Evolutionary conservation across 768 basidiomycete species (phyloP), one percentile per base, ranked within the genome.

Genomic region (Russula emetica): DNA sequence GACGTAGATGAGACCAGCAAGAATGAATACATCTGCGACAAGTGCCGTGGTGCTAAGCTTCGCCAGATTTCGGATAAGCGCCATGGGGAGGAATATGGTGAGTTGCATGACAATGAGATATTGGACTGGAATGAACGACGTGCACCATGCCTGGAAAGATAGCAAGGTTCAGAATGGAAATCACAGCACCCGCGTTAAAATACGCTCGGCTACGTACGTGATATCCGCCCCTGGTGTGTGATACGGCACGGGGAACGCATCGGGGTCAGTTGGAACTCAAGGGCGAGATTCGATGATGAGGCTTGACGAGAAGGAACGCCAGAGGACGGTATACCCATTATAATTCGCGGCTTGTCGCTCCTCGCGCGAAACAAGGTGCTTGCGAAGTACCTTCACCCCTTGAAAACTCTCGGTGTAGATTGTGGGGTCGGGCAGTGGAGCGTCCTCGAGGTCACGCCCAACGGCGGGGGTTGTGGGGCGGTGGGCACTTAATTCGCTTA

Each of bases 21-120:
- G 78, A 72, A 99, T 98, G 78, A 98, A 98, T 1, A 78, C 94
- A 72, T 99, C 97, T 2, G 97, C 97, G 32, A 97, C 73, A 56
- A 99, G 84, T 3, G 94, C 96, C 0, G 95, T 90, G 1, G 88
- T 86, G 69, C 92, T 94, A 42, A 99, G 82, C 75, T 95, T 97
- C 32, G 95, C 91, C n/a, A 99, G 81, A 75, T 97, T 92, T 34
- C 97, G 84, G 60, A 98, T 81, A 66, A 99, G 85, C 5, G 86
- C 90, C 57, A 97, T 76, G 0, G 97, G 97, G 2, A 98, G 76
- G 78, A 98, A 95, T 71, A 98, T 79, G 69, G 94, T 69, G 50
- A 94, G 74, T 72, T 98, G 92, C 32, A 88, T 77, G 52, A 91
- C 71, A 70, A 99, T 98, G 73, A 91, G 92, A 70, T 85, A 88